Percentiles rank a stretch among this genome's conserved stretches.
These are phyloP conservation scores for Solanum acaule DNA, from an alignment of 257 asterid species.

Conservation along the genomic window DNA sequence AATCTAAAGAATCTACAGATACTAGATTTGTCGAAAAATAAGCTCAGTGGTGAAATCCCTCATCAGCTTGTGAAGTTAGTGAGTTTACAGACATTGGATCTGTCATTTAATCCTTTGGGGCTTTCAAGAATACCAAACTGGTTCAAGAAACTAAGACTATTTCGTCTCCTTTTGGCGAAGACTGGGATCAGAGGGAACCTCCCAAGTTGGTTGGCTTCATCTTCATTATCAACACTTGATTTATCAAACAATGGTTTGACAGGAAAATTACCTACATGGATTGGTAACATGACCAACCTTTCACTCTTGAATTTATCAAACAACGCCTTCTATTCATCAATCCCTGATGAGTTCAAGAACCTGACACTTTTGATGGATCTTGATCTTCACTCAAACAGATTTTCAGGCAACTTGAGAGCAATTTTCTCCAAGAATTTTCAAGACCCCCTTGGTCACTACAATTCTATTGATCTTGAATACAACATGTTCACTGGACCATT, in stretches of 20 bases:
- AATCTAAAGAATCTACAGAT: conserved; percentile 22
- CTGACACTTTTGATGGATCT: conserved; percentile 30
- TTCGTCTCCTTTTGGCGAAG: conserved; percentile 23
- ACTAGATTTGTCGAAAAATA: conserved; percentile 49
- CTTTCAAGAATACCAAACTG: conserved; percentile 35
- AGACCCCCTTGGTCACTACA: conserved; percentile 31
- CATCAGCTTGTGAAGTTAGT: conserved; percentile 21
- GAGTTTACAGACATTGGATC: conserved; percentile 26
- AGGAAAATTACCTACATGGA: conserved; percentile 52
- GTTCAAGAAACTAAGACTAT: conserved; percentile 23
- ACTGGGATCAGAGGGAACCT: conserved; percentile 51
- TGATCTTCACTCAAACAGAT: conserved; percentile 59
- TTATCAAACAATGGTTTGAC: conserved; percentile 44
- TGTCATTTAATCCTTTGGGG: conserved; percentile 52
- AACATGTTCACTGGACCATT: conserved; percentile 37
- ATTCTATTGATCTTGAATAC: conserved; percentile 41
- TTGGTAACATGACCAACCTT: conserved; percentile 55
- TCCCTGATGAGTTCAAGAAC: conserved; percentile 44
- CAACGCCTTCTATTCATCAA: conserved; percentile 31
- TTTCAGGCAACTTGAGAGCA: conserved; percentile 28
- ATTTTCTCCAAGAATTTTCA: conserved; percentile 24
- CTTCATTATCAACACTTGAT: conserved; percentile 42
- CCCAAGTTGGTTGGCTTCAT: conserved; percentile 43
- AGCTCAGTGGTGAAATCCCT: conserved; percentile 36
- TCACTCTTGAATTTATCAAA: conserved; percentile 43